Conservation (phyloP, 2,329 filamentous ascomycete species). For the Fusarium acutatum region DNA sequence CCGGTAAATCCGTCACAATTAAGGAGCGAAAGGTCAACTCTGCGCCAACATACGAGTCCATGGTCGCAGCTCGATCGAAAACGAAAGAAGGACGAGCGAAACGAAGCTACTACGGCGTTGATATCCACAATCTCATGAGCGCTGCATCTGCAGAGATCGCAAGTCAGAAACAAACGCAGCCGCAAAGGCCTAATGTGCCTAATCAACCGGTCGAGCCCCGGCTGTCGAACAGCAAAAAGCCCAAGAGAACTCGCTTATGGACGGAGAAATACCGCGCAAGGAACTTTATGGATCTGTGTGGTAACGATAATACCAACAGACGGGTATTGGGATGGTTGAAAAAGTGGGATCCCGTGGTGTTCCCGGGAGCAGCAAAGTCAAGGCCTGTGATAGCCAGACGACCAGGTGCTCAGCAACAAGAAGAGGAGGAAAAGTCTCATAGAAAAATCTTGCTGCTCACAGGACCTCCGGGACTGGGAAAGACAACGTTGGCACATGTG, state of each 20-base stretch:
- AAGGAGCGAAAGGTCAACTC: conserved; percentile 59
- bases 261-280: conserved; percentile 96
- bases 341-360: conserved; percentile 91
- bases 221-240: conserved; percentile 46
- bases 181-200: conserved; percentile 44
- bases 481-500: conserved; percentile 95
- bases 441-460: conserved; percentile 90
- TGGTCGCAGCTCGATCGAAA: conserved; percentile 73
- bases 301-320: conserved; percentile 93
- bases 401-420: conserved; percentile 53
- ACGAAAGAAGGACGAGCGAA: conserved; percentile 74
- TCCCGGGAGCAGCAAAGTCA: conserved; percentile 75
- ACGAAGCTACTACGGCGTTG: conserved; percentile 88
- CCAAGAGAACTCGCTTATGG: conserved; percentile 75
- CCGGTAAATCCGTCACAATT: conserved; percentile 65
- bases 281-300: conserved; percentile 91
- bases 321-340: conserved; percentile 93
- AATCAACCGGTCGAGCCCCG: conserved; percentile 55
- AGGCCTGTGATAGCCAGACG: conserved; percentile 57
- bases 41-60: conserved; percentile 67
- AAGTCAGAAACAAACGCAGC: conserved; percentile 42
- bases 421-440: conserved; percentile 77
- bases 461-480: conserved; percentile 91
- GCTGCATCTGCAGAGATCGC: conserved; percentile 70
- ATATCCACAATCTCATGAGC: conserved; percentile 85